phyloP scores from a whole-genome alignment of 805 yeast species.

The Komagataella ulmi region DNA sequence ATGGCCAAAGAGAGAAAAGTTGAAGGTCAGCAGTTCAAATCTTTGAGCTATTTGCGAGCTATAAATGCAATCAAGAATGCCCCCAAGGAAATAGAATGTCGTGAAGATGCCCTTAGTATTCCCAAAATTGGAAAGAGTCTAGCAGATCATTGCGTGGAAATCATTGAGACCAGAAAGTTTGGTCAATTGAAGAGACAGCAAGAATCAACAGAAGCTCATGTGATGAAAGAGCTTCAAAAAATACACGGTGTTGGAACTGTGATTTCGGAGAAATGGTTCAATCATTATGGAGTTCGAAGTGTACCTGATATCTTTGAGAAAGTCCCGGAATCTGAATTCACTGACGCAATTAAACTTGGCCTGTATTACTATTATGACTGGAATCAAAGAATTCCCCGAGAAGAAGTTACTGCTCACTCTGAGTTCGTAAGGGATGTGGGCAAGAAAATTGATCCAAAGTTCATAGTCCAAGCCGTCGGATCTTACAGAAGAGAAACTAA shows the following conservation, averaged over 20 bases:
- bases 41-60: conserved; percentile 30
- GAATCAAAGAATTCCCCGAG: conserved; percentile 27
- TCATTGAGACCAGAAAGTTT: conserved; percentile 22
- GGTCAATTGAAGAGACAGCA: conserved; percentile 5
- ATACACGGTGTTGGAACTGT: conserved; percentile 37
- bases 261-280: conserved; percentile 23
- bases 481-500: conserved; percentile 35
- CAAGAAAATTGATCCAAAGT: conserved; percentile 18
- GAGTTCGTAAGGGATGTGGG: conserved; percentile 15
- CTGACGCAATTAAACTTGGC: conserved; percentile 21
- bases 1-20: conserved; percentile 17
- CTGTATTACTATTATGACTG: conserved; percentile 34
- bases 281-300: conserved; percentile 15
- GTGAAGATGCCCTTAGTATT: conserved; percentile 22
- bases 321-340: conserved; percentile 7
- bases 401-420: conserved; percentile 27
- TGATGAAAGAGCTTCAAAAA: conserved; percentile 20
- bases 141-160: conserved; percentile 31
- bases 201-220: conserved; percentile 11
- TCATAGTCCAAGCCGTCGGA: conserved; percentile 30
- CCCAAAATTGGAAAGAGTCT: conserved; percentile 27
- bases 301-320: conserved; percentile 21
- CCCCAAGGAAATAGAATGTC: conserved; percentile 17
- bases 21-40: conserved; percentile 22
- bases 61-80: conserved; percentile 19